phyloP scores from a whole-genome alignment of 164 flowering plant species.

The Magnolia officinalis region DNA sequence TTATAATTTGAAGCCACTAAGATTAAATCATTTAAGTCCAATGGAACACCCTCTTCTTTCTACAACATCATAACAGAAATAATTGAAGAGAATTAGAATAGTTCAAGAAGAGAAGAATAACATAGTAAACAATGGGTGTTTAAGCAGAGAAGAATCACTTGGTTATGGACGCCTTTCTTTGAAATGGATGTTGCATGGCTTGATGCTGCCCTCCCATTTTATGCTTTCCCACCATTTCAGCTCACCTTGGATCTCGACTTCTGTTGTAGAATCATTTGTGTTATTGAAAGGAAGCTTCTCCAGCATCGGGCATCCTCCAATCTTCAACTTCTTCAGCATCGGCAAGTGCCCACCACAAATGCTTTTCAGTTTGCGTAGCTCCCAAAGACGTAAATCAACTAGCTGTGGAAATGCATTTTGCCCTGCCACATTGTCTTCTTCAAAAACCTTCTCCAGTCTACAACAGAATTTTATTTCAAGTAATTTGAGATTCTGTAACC shows the following conservation, averaged over 20 bases:
- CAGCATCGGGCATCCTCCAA: not conserved
- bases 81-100: too few species aligned
- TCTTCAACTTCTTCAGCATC: not conserved
- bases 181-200: not conserved
- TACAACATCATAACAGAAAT: too few species aligned
- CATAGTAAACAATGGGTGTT: too few species aligned
- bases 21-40: too few species aligned
- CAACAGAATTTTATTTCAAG: not conserved
- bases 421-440: not conserved
- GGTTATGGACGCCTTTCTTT: not conserved
- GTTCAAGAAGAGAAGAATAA: too few species aligned
- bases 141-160: not conserved
- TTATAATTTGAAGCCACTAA: too few species aligned
- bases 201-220: not conserved
- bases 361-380: not conserved
- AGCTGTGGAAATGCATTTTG: not conserved
- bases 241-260: not conserved
- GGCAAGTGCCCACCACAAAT: not conserved
- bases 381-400: not conserved
- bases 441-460: not conserved
- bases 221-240: not conserved
- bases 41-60: too few species aligned
- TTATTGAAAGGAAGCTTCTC: not conserved
- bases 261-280: not conserved
- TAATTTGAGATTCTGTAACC: not conserved